phyloP scores from a whole-genome alignment of 768 basidiomycete species.

The Trametes cinnabarina region DNA sequence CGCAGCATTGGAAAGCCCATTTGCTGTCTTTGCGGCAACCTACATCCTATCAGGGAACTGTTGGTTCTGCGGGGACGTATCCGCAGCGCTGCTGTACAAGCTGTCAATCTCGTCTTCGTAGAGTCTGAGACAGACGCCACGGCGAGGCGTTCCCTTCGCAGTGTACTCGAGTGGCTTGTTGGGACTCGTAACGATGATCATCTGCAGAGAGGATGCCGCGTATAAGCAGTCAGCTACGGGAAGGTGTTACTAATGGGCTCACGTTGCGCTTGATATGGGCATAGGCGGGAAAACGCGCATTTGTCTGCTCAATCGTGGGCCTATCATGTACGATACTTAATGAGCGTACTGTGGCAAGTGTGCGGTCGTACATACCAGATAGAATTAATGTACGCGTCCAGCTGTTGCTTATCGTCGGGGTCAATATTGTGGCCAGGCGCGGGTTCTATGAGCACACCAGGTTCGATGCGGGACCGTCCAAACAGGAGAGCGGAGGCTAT shows the following conservation, averaged over 20 bases:
- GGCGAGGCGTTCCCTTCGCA: slow-evolving; percentile 46
- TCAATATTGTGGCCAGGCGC: slow-evolving; percentile 1
- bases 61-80: neutral
- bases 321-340: slow-evolving; percentile 11
- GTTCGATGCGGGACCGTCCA: slow-evolving; percentile 21
- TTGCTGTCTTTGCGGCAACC: neutral
- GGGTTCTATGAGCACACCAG: slow-evolving; percentile 29
- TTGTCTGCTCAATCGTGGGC: slow-evolving; percentile 30
- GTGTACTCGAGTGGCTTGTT: slow-evolving; percentile 45
- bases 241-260: neutral
- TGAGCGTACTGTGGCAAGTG: neutral
- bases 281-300: slow-evolving; percentile 24
- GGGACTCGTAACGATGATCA: slow-evolving; percentile 45
- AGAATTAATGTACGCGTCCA: slow-evolving; percentile 8
- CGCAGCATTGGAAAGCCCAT: no score
- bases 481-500: slow-evolving; percentile 24
- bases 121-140: slow-evolving; percentile 36
- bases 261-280: slow-evolving; percentile 28
- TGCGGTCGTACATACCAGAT: slow-evolving; percentile 7
- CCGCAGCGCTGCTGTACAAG: slow-evolving; percentile 30
- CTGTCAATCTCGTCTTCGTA: slow-evolving; percentile 45
- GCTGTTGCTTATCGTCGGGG: slow-evolving; percentile 2
- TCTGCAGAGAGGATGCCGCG: slow-evolving; percentile 34
- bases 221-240: neutral
- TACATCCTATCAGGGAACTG: slow-evolving; percentile 2